Conservation (phyloP, 306 rosid genomes). For the Ammopiptanthus mongolicus region DNA sequence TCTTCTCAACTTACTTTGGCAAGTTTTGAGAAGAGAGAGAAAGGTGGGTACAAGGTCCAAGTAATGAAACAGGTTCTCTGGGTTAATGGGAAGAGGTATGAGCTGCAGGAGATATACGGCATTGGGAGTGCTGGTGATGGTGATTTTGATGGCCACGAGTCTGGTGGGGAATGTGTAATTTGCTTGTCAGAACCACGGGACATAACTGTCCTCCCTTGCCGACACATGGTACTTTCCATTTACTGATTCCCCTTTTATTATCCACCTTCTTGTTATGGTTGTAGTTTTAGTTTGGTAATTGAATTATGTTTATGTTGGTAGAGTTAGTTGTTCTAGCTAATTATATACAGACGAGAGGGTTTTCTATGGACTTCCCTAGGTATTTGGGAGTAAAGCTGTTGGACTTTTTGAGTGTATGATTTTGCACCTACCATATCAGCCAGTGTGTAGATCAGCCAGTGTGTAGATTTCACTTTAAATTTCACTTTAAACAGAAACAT, state of each 20-base stretch:
- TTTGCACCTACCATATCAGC: not conserved
- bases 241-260: not conserved
- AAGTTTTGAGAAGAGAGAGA: slow-evolving; percentile 32
- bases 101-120: slow-evolving; percentile 50
- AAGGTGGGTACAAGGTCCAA: slow-evolving; percentile 36
- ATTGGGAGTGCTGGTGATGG: slow-evolving; percentile 39
- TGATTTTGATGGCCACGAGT: slow-evolving; percentile 28
- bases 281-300: not conserved
- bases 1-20: slow-evolving; percentile 45
- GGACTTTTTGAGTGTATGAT: not conserved
- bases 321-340: not conserved
- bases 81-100: slow-evolving; percentile 41
- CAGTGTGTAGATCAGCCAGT: not conserved
- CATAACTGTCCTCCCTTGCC: slow-evolving; percentile 49
- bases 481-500: not conserved
- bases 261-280: not conserved
- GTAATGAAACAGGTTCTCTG: slow-evolving; percentile 46
- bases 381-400: not conserved
- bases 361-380: not conserved
- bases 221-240: slow-evolving; percentile 42
- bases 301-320: not conserved
- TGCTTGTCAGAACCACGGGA: slow-evolving; percentile 56
- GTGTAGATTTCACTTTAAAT: not conserved
- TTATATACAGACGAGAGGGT: not conserved
- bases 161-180: slow-evolving; percentile 44